Conservation (phyloP, 2,329 filamentous ascomycete genomes). For the Fusarium sulawesiense region DNA sequence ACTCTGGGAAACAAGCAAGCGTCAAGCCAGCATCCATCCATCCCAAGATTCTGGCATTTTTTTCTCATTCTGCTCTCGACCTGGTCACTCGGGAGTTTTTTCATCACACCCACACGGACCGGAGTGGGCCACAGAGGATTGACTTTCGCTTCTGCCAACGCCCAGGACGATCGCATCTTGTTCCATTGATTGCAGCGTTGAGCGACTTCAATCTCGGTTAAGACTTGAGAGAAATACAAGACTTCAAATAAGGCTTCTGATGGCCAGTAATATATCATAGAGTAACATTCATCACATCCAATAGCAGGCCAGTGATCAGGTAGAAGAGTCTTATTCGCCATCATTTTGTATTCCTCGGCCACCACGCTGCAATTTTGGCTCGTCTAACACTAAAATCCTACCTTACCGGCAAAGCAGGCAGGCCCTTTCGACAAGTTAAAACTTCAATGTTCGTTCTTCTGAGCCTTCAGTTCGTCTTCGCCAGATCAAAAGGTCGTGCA, state of each 20-base stretch:
- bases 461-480: not conserved
- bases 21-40: slow-evolving; percentile 10
- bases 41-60: slow-evolving; percentile 32
- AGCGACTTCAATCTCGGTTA: not conserved
- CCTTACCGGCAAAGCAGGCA: not conserved
- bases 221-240: not conserved
- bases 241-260: not conserved
- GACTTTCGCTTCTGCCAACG: slow-evolving; percentile 9
- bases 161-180: slow-evolving; percentile 4
- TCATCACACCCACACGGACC: slow-evolving; percentile 33
- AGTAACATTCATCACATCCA: not conserved
- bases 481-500: slow-evolving; percentile 20
- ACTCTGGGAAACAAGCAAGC: slow-evolving; percentile 24
- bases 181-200: slow-evolving; percentile 8
- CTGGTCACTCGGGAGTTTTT: slow-evolving; percentile 38
- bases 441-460: not conserved
- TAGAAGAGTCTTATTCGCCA: slow-evolving; percentile 27
- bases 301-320: slow-evolving; percentile 8
- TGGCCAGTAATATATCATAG: not conserved
- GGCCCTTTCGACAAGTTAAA: not conserved
- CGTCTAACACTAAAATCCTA: not conserved
- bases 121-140: slow-evolving; percentile 29
- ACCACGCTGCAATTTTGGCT: slow-evolving; percentile 5
- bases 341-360: not conserved
- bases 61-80: slow-evolving; percentile 4